Percentiles rank a stretch among this genome's conserved stretches.
phyloP scores from a whole-genome alignment of 225 moss, liverwort and hornwort genomes.

The Marchantia polymorpha region DNA sequence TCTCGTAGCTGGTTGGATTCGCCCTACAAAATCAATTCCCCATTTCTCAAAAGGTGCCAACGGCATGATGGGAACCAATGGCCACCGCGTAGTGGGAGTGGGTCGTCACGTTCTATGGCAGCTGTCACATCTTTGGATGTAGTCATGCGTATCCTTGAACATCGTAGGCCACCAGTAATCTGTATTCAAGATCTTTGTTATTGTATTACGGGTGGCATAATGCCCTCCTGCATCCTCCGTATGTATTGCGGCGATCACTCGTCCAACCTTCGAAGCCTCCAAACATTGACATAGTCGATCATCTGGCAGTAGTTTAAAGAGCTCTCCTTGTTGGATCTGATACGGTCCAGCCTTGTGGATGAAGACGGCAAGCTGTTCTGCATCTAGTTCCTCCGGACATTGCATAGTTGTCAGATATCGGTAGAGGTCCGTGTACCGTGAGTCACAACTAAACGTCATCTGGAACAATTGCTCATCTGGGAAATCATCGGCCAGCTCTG shows the following conservation, averaged over 20 bases:
- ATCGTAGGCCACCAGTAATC: background rate
- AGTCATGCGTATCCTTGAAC: too few relatives aligned
- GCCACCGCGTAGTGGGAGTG: background rate
- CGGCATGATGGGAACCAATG: background rate
- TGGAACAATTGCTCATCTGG: too few relatives aligned
- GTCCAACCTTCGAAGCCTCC: background rate
- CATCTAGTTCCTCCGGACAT: too few relatives aligned
- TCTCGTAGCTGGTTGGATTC: background rate
- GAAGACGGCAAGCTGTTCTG: background rate
- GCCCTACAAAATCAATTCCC: slow-evolving; percentile 2
- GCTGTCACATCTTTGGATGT: background rate
- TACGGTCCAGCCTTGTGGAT: background rate
- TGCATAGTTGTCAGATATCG: too few relatives aligned
- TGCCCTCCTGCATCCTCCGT: background rate
- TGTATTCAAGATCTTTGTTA: background rate
- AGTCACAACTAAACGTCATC: too few relatives aligned
- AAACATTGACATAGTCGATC: background rate
- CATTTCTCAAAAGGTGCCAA: background rate
- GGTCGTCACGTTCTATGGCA: background rate
- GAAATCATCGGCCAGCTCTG: too few relatives aligned
- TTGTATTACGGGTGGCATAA: background rate
- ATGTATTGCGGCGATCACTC: background rate
- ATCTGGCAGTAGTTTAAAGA: background rate
- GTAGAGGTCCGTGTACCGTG: too few relatives aligned
- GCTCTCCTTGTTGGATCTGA: background rate